Evolutionary conservation across 2,329 filamentous ascomycete genomes (phyloP), one percentile per base, ranked within the genome.

Genomic region (Xylariaceae sp.): DNA sequence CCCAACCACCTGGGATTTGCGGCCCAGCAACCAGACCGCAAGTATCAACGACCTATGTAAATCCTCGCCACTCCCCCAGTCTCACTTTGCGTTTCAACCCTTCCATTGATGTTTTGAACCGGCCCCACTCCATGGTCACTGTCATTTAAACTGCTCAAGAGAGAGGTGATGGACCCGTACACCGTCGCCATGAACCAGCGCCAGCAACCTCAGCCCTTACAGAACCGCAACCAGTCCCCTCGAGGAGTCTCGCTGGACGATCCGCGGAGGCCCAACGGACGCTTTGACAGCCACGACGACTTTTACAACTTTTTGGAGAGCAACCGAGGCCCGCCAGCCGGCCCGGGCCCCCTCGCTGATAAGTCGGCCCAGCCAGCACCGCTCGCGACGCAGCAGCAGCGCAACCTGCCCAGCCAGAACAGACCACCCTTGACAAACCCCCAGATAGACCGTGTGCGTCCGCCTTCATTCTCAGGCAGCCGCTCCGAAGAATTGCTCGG

Each of bases 231-330:
- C 23, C 60, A 64, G 18, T 62, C 63, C 23, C 62, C 62, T 1
- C 60, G 64, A 30, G 62, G 61, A 15, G 59, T 66, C 7, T 55
- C 57, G 18, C 23, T 63, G 34, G 63, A 63, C 15, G 62, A 66
- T 48, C 65, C 65, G 30, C 64, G 63, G 37, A 44, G 63, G 35
- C 61, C 62, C 58, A 57, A 61, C 52, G 60, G 66, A 6, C 70
- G 64, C 52, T 71, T 71, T 55, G 67, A 67, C 53, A 71, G 63
- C 54, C 67, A 71, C 64, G 68, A 71, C 63, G 70, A 72, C 51
- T 72, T 71, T 50, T 72, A 72, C 63, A 64, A 67, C 48, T 72
- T 71, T 45, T 64, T 72, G 13, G 70, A 72, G 23, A 70, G 49
- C 63, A 72, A 72, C 53, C 63, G 67, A 52, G 65, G 54, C 51